Base-by-base conservation (phyloP, 192 early-diverging fungal species). In the Piromyces finnis region DNA sequence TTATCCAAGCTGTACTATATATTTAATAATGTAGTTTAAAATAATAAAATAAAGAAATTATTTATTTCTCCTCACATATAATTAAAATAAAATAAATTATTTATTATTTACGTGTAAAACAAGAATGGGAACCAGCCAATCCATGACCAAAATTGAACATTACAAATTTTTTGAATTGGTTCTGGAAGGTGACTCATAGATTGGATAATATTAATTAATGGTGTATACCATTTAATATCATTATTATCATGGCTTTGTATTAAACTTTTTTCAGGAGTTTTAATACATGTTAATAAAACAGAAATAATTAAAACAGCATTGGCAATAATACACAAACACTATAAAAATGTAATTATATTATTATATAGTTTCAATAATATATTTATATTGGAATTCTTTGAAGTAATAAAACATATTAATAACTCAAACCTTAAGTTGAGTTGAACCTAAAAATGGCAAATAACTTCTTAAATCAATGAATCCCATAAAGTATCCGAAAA, bases 121-220 rank as follows among this genome's bases (percentile, higher is more conserved):
- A 99, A 86, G 83, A 97, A 96, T 12, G 96, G 95, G 81, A 99
- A 99, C 94, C 96, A 96, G 15, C 94, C 96, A 84, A 97, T 91
- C 96, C 96, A 99, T 29, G 93, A 90, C 88, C 95, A 95, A 80
- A 99, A 93, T 83, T 99, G 96, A 17, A 95, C 89, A 79, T 93
- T 92, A 83, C 94, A 96, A 27, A 97, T 87, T 78, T 87, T 85
- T 78, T 93, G 92, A 29, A 97, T 87, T 13, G 92, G 87, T 6
- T 17, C 78, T 3, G 97, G 96, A 79, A 98, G 82, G 29, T 84
- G 80, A 39, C 89, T 82, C 51, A 95, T 82, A 3, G 86, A 80
- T 29, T 83, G 78, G 36, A 86, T 30, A 41, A 88, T 87, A 22
- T 82, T 82, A n/a, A 89, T 78, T 35, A 87, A 35, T 37, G 86